Percentiles rank a stretch among this genome's conserved stretches.
These are phyloP conservation scores for Sporothrix phasma DNA, from an alignment of 2,329 filamentous ascomycete species.

Conservation along the genomic window DNA sequence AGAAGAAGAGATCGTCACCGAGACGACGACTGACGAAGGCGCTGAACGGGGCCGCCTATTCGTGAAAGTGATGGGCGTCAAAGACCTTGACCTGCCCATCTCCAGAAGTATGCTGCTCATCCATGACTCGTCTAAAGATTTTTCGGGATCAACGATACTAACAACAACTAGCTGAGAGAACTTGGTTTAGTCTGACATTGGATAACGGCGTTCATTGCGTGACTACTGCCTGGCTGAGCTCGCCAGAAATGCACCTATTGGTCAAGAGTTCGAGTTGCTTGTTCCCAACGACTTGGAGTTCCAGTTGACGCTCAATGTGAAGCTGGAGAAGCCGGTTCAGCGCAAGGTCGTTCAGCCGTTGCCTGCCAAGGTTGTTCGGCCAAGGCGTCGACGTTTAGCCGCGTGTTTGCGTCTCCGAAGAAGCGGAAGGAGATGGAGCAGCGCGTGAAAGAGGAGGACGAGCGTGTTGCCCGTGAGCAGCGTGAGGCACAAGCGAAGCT, in stretches of 20 bases:
- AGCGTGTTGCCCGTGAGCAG: constrained; percentile 55
- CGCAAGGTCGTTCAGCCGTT: constrained; percentile 36
- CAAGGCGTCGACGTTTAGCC: constrained; percentile 83
- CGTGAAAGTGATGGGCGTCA: constrained; percentile 97
- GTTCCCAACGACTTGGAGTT: constrained; percentile 98
- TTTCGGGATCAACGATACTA: neutral
- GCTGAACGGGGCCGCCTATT: constrained; percentile 85
- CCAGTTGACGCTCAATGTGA: constrained; percentile 92
- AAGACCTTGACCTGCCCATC: constrained; percentile 84
- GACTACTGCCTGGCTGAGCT: constrained; percentile 89
- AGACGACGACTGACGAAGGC: constrained; percentile 59
- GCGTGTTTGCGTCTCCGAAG: constrained; percentile 87
- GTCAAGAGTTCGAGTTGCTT: constrained; percentile 95
- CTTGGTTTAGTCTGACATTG: constrained; percentile 92
- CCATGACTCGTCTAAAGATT: neutral
- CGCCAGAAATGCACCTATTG: constrained; percentile 83
- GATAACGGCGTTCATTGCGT: constrained; percentile 98
- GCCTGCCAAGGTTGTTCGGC: constrained; percentile 53
- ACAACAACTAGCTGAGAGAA: constrained; percentile 58
- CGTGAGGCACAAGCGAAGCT: constrained; percentile 55
- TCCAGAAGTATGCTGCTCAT: constrained; percentile 63
- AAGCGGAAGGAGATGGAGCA: constrained; percentile 93
- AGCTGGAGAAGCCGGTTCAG: constrained; percentile 67
- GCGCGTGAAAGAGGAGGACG: constrained; percentile 71
- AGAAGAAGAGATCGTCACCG: constrained; percentile 55